phyloP scores from a whole-genome alignment of 2,329 filamentous ascomycete genomes.

The Beauveria brongniartii region DNA sequence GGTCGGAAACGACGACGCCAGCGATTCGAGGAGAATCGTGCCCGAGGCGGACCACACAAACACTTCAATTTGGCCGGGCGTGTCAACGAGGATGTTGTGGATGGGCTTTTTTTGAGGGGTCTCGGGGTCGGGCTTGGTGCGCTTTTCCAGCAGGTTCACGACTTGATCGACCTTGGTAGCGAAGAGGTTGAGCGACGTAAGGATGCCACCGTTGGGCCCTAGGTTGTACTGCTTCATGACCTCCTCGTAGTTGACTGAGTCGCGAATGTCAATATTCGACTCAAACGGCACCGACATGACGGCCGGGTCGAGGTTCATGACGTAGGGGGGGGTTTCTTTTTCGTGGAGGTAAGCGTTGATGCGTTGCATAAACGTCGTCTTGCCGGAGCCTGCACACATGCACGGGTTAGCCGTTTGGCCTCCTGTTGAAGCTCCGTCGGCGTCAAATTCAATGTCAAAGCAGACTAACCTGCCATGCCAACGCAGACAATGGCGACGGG shows the following conservation, averaged over 20 bases:
- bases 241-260: constrained; percentile 98
- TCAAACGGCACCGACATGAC: constrained; percentile 92
- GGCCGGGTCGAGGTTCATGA: constrained; percentile 94
- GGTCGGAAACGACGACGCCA: constrained; percentile 91
- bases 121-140: constrained; percentile 56
- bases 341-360: constrained; percentile 89
- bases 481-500: constrained; percentile 85
- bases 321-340: constrained; percentile 76
- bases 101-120: constrained; percentile 56
- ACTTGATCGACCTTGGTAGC: constrained; percentile 98
- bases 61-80: constrained; percentile 95
- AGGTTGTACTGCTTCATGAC: constrained; percentile 99
- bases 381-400: constrained; percentile 63
- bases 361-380: constrained; percentile 99
- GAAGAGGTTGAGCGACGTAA: constrained; percentile 93
- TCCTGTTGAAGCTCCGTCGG: background rate
- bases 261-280: constrained; percentile 96
- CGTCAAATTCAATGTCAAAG: background rate
- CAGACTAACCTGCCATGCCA: constrained; percentile 76
- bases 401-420: constrained; percentile 2
- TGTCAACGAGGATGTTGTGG: constrained; percentile 85
- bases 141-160: constrained; percentile 80
- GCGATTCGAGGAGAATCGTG: constrained; percentile 83
- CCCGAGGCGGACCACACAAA: constrained; percentile 98
- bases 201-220: constrained; percentile 91